These are phyloP conservation scores for Penicillium nucicola DNA, from an alignment of 495 filamentous ascomycete species.

Conservation along the genomic window DNA sequence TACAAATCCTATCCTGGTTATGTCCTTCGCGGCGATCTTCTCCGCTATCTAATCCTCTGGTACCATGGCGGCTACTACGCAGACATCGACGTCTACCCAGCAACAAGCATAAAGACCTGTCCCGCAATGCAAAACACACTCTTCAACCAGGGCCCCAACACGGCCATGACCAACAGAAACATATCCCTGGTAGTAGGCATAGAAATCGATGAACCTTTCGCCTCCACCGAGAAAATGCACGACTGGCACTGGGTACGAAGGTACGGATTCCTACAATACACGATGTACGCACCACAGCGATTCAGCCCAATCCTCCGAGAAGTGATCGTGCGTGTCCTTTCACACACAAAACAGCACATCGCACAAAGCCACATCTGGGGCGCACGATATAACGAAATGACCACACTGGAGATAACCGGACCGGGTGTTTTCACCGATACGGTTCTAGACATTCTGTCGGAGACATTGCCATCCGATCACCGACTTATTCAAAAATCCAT, in stretches of 20 bases:
- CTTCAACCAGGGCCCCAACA: constrained; percentile 3
- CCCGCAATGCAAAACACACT: constrained; percentile 23
- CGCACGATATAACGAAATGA: constrained; percentile 25
- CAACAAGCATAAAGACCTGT: constrained; percentile 28
- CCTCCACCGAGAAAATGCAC: constrained; percentile 29
- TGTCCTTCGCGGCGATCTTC: constrained; percentile 44
- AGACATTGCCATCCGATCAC: constrained; percentile 29
- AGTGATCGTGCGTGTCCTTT: constrained; percentile 34
- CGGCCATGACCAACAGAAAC: constrained; percentile 8
- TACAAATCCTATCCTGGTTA: constrained; percentile 35
- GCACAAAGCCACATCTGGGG: constrained; percentile 12
- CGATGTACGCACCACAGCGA: constrained; percentile 36
- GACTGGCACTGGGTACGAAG: constrained; percentile 40
- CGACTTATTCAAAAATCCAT: constrained; percentile 25
- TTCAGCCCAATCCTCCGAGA: constrained; percentile 39
- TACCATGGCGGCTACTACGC: constrained; percentile 51
- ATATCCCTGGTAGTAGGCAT: constrained; percentile 39
- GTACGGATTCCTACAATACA: constrained; percentile 42
- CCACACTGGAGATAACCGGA: constrained; percentile 35
- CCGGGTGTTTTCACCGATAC: constrained; percentile 42
- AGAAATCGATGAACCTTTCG: constrained; percentile 42
- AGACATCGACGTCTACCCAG: constrained; percentile 43
- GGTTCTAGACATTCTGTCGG: constrained; percentile 35
- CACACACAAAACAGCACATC: constrained; percentile 32
- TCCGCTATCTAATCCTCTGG: constrained; percentile 49